phyloP scores from a whole-genome alignment of 441 rosid genomes.

The Bruguiera hainesii region DNA sequence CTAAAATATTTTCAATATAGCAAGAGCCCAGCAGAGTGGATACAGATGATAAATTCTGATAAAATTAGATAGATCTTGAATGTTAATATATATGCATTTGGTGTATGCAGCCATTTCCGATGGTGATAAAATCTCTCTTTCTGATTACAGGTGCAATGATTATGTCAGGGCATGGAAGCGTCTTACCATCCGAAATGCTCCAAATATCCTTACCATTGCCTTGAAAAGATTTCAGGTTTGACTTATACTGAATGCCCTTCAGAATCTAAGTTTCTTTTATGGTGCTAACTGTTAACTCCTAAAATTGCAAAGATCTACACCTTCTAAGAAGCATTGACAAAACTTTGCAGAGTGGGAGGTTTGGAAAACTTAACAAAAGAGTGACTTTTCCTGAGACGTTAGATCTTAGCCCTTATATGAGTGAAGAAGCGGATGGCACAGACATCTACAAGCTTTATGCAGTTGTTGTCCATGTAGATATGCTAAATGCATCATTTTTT shows the following conservation, averaged over 20 bases:
- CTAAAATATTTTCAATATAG: too few relatives aligned
- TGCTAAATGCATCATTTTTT: constrained; percentile 96
- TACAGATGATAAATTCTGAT: not conserved
- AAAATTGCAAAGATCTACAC: not conserved
- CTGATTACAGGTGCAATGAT: constrained; percentile 36
- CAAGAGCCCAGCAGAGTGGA: too few relatives aligned
- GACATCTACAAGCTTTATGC: constrained; percentile 84
- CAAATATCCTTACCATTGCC: constrained; percentile 91
- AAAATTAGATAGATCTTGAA: not conserved
- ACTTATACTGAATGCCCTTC: constrained; percentile 3
- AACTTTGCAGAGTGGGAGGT: constrained; percentile 83
- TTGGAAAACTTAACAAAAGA: constrained; percentile 94
- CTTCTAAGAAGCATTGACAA: constrained; percentile 4
- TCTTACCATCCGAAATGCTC: constrained; percentile 64
- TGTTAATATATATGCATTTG: not conserved
- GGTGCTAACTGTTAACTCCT: not conserved
- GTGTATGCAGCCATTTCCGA: not conserved
- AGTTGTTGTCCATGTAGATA: constrained; percentile 91
- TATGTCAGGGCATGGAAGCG: constrained; percentile 98
- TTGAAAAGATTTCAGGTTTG: constrained; percentile 93
- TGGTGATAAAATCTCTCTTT: not conserved
- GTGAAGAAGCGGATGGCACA: constrained; percentile 67
- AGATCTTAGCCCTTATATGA: constrained; percentile 82
- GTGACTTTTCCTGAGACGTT: constrained; percentile 79
- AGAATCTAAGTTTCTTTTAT: not conserved